phyloP scores from a whole-genome alignment of 2,329 filamentous ascomycete species.

The Fusarium gaditjirri region DNA sequence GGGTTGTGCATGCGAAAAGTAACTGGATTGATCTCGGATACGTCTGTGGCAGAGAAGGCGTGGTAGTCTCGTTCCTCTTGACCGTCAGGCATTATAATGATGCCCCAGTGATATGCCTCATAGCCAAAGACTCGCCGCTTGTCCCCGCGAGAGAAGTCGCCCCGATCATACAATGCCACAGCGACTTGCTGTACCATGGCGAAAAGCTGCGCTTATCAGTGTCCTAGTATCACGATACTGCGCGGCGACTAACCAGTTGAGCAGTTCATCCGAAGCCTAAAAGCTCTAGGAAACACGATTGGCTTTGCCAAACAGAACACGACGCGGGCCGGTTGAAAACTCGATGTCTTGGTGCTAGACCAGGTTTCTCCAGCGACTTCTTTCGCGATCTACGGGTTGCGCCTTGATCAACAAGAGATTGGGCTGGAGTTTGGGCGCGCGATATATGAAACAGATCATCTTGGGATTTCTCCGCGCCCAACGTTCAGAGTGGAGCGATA shows the following conservation, averaged over 20 bases:
- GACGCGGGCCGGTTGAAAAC: not conserved
- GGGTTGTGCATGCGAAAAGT: conserved; percentile 49
- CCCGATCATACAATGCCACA: conserved; percentile 46
- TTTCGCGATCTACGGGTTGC: not conserved
- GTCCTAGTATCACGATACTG: not conserved
- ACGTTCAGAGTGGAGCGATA: not conserved
- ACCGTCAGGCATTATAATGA: conserved; percentile 41
- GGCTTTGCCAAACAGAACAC: not conserved
- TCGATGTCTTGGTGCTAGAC: not conserved
- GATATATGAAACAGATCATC: not conserved
- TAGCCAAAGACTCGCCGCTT: conserved; percentile 40
- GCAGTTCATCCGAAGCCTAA: not conserved
- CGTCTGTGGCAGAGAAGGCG: conserved; percentile 47
- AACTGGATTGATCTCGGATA: conserved; percentile 44
- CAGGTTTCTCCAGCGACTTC: not conserved
- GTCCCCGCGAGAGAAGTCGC: conserved; percentile 41
- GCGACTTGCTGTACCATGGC: conserved; percentile 33
- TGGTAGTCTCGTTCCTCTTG: conserved; percentile 16
- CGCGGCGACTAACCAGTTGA: not conserved
- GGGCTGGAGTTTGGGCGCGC: not conserved
- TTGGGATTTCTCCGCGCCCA: not conserved
- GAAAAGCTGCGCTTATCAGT: not conserved
- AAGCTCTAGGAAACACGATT: not conserved
- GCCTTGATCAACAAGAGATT: not conserved
- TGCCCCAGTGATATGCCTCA: conserved; percentile 49